Conservation (phyloP, 441 rosid species). For the Theobroma grandiflorum region DNA sequence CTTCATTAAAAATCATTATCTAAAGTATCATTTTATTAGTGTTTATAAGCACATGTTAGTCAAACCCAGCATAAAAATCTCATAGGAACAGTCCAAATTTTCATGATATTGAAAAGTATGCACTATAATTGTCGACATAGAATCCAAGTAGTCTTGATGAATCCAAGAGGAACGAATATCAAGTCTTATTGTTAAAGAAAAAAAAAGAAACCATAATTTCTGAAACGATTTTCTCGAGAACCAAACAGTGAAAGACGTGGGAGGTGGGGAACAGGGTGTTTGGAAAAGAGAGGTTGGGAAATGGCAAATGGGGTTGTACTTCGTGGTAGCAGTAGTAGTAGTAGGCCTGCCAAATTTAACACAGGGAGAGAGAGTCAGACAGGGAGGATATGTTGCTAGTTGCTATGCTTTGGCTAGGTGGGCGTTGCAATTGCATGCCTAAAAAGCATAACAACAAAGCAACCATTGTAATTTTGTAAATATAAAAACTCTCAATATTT, state of each 20-base stretch:
- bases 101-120: background rate
- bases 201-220: no score
- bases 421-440: background rate
- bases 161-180: background rate
- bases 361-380: background rate
- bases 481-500: background rate
- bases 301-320: background rate
- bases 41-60: background rate
- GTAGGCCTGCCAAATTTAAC: conserved; percentile 38
- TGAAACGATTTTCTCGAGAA: conserved; percentile 25
- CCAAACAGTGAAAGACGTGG: conserved; percentile 29
- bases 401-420: conserved; percentile 15
- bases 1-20: background rate
- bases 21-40: background rate
- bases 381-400: background rate
- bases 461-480: background rate
- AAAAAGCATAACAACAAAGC: conserved; percentile 15
- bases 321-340: background rate
- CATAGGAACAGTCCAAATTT: background rate
- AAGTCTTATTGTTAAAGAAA: no score
- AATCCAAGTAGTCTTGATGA: background rate
- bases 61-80: no score
- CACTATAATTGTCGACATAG: no score
- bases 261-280: background rate
- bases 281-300: background rate